Evolutionary conservation across 2,329 filamentous ascomycete genomes (phyloP), one percentile per base, ranked within the genome.

Genomic region (Kalmusia sp.): DNA sequence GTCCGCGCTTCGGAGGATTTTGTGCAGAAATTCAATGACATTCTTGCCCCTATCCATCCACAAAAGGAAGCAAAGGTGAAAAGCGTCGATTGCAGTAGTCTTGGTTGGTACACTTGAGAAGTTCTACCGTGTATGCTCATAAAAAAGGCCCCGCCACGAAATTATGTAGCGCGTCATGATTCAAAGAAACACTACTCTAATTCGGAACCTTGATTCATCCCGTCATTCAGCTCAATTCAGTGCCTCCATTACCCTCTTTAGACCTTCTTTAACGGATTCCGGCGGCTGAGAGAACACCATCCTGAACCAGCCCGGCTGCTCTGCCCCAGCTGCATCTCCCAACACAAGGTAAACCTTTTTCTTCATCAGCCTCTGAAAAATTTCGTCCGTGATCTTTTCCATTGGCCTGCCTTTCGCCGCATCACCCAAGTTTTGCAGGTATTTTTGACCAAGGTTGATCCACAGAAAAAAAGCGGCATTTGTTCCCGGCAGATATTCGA

Each of bases 261-360:
- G 51, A 15, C 70, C 75, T 54, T 72, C 69, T 17, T 63, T 56
- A 21, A 78, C 50, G 21, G 65, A 58, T 7, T 68, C 59, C 74
- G 43, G 35, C 5, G 27, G 28, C 24, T 52, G 49, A 15, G 72
- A 24, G 15, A 81, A 86, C 0, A 86, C 79, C 15, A 86, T 40
- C 2, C 84, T 69, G 55, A 85, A 86, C 77, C 79, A 83, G 0
- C 84, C 83, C 1, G 77, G 70, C 47, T 76, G 66, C 17, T 76
- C 76, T 0, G 75, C 49, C 4, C 73, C 68, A 56, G 82, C 76
- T 43, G 79, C 77, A 52, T 80, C 77, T 0, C 78, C 75, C 0
- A 79, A 75, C 38, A 82, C 80, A 22, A 86, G 51, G 51, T 80
- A 82, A 2, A 86, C 76, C 2, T 81, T 83, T 0, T 71, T 71